Evolutionary conservation across 2,329 filamentous ascomycete species (phyloP), one percentile per base, ranked within the genome.

Genomic region (Fusarium xyrophilum): DNA sequence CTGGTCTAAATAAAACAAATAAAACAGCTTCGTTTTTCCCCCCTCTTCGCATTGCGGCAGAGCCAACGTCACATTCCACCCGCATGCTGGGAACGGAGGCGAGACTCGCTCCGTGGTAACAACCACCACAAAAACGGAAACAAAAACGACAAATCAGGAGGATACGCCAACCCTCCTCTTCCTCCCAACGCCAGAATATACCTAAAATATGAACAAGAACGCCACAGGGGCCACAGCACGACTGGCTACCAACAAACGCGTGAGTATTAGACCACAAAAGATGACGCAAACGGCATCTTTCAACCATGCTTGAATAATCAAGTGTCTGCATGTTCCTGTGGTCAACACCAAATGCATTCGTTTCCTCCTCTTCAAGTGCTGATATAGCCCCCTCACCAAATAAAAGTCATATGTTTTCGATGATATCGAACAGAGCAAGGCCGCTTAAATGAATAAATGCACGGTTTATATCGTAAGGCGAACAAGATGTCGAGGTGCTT

Each of bases 101-200:
- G 25, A 33, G 23, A 6, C 19, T 44, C n/a, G 38, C 55, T 43
- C 43, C 35, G n/a, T 51, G 40, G 47, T 44, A 40, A 55, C 40
- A 50, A 17, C 47, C 47, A 70, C 51, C 62, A 32, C 23, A 56
- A 46, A 61, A 47, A 55, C 33, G 32, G 12, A 53, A 46, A 53
- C 48, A 55, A 28, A 27, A 39, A 60, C 43, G 56, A 57, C 53
- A 54, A 65, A 67, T 23, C 57, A 46, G 44, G 35, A 57, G 44
- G 53, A 42, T 56, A 43, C 50, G 56, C 51, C 42, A 32, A 35
- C n/a, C 46, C 47, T 48, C 42, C 60, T 58, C 52, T 63, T 65
- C 67, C 38, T 48, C 53, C 38, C 63, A 73, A 73, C 71, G 68
- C 71, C 70, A 52, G 40, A 58, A 56, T 62, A 61, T 58, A 71